Base-by-base conservation (phyloP, 345 rosid species). In the Brassica nigra region DNA sequence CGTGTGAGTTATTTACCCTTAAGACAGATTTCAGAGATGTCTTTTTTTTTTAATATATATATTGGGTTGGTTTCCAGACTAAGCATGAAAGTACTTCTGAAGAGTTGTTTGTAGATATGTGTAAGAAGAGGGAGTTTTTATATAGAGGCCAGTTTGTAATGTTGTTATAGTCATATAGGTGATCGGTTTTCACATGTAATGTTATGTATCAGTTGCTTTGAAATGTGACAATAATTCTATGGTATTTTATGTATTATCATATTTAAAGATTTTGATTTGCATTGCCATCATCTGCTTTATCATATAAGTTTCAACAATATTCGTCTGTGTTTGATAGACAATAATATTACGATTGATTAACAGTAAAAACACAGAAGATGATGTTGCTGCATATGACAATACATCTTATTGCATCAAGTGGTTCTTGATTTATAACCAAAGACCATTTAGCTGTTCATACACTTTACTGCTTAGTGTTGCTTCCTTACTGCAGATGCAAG, bases 401-500 rank as follows among this genome's bases (percentile, higher is more conserved):
- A 75, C 42, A 68, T 39, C 49, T 76, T 68, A 68, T 16, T 76
- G 67, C 68, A 68, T 58, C 14, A 76, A 9, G 2, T 8, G 23
- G 31, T 76, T 58, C 66, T 55, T 57, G 16, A 66, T 67, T 66
- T 49, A 55, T 37, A 15, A n/a, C 8, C 28, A 74, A 63, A 74
- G 18, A 63, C 54, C 39, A 61, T 14, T 8, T 8, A 37, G 2
- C 0, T 12, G 27, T 23, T 11, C 10, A 6, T 75, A 66, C 39
- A 72, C 18, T 44, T 23, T 10, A 14, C 39, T 71, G 6, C 47
- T 76, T 68, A 18, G 29, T 9, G 34, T 36, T 28, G 36, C 75
- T 76, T 69, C 55, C 36, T 78, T 67, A 59, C 82, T 79, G 82
- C 82, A 59, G 31, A 44, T 79, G 82, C 82, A 62, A 47, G 62